Evolutionary conservation across 306 rosid genomes (phyloP).

Genomic region (Begonia loranthoides): DNA sequence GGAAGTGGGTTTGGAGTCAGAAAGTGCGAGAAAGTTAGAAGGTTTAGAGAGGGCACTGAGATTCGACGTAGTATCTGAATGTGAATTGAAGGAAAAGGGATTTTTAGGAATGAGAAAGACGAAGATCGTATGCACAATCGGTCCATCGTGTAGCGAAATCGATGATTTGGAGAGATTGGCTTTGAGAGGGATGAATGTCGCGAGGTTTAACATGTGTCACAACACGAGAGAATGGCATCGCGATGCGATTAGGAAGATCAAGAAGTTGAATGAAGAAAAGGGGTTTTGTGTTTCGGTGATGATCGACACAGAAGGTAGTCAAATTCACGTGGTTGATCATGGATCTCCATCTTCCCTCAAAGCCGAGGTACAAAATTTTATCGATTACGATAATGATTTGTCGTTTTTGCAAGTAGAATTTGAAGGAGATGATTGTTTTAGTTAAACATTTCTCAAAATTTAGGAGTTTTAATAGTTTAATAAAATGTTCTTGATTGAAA

Average conservation of each 20-base stretch:
- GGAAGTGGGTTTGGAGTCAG: slow-evolving; percentile 30
- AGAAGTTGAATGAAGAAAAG: slow-evolving; percentile 51
- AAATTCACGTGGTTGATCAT: slow-evolving; percentile 78
- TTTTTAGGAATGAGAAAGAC: slow-evolving; percentile 81
- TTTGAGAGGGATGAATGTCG: slow-evolving; percentile 75
- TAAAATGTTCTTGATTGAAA: too few species aligned
- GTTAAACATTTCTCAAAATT: not conserved
- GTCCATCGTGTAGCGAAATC: slow-evolving; percentile 54
- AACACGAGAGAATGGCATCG: slow-evolving; percentile 72
- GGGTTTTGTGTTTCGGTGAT: slow-evolving; percentile 64
- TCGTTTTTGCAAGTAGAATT: not conserved
- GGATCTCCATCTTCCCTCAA: slow-evolving; percentile 72
- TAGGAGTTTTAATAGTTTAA: not conserved
- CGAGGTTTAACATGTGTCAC: slow-evolving; percentile 90
- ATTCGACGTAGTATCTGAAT: slow-evolving; percentile 63
- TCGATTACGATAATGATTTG: too few species aligned
- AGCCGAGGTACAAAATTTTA: slow-evolving; percentile 41
- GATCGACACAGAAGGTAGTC: slow-evolving; percentile 93
- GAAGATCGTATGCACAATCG: slow-evolving; percentile 74
- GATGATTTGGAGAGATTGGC: slow-evolving; percentile 75
- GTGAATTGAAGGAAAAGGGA: slow-evolving; percentile 60
- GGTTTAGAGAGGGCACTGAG: slow-evolving; percentile 30
- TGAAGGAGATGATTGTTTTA: too few species aligned
- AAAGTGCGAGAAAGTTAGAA: slow-evolving; percentile 13
- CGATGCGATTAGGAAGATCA: slow-evolving; percentile 56